A percentile compares a stretch with the other conserved stretches of the same genome.
phyloP scores from a whole-genome alignment of 495 filamentous ascomycete species.

The Hypomontagnella monticulosa region DNA sequence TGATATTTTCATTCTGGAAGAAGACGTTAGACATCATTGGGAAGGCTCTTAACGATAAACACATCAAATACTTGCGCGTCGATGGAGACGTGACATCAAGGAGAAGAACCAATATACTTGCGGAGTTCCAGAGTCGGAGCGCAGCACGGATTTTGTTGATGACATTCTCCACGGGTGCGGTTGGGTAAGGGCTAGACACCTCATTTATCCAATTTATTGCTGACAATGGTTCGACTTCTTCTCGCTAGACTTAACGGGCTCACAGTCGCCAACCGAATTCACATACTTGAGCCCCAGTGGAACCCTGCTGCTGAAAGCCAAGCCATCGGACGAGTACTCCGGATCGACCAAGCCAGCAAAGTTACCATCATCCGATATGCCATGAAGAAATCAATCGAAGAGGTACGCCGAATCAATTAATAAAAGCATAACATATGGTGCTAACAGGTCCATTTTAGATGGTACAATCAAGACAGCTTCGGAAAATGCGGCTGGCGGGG shows the following conservation, averaged over 20 bases:
- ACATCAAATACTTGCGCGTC: too few relatives aligned
- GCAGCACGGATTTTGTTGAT: too few relatives aligned
- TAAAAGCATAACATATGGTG: not conserved
- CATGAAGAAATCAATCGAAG: constrained; percentile 55
- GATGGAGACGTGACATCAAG: too few relatives aligned
- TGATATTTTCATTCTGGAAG: too few relatives aligned
- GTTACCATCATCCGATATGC: constrained; percentile 56
- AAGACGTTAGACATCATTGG: too few relatives aligned
- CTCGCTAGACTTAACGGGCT: constrained; percentile 27
- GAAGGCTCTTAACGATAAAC: too few relatives aligned
- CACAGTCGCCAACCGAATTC: constrained; percentile 54
- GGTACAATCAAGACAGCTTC: not conserved
- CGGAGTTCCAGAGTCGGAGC: too few relatives aligned
- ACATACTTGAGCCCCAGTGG: constrained; percentile 62
- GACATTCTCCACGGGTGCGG: not conserved
- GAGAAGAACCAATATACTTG: too few relatives aligned
- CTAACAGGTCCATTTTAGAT: too few relatives aligned
- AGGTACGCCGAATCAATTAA: constrained; percentile 42
- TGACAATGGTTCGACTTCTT: too few relatives aligned
- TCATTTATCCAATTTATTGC: not conserved
- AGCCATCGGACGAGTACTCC: constrained; percentile 54
- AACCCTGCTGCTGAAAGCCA: constrained; percentile 61
- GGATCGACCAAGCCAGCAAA: constrained; percentile 53
- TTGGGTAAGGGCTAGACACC: not conserved
- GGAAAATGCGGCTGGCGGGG: not conserved